Evolutionary conservation across 2,329 filamentous ascomycete species (phyloP).

Genomic region (Talaromyces funiculosus): DNA sequence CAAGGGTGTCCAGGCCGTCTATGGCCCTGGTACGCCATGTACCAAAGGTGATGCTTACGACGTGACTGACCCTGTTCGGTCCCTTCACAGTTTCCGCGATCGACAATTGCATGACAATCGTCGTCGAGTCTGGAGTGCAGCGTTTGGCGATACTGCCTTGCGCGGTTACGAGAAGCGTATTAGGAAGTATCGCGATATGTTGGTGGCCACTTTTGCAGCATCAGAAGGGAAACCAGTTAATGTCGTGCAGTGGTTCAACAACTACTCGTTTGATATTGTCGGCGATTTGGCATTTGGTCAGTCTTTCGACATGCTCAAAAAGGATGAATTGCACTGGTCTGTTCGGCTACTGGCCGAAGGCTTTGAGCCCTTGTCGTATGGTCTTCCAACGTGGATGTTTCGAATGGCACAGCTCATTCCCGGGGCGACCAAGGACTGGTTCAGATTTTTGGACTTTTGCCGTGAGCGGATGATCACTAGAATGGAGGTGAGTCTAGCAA

Average conservation of each 20-base stretch:
- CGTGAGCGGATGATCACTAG: slow-evolving; percentile 26
- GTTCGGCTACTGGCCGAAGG: slow-evolving; percentile 33
- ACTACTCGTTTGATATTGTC: slow-evolving; percentile 44
- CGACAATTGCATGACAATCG: slow-evolving; percentile 33
- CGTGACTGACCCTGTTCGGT: slow-evolving; percentile 25
- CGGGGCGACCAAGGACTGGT: slow-evolving; percentile 26
- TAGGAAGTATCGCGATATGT: slow-evolving; percentile 29
- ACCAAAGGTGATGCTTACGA: slow-evolving; percentile 41
- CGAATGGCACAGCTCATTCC: slow-evolving; percentile 29
- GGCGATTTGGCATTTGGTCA: slow-evolving; percentile 41
- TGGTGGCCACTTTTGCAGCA: slow-evolving; percentile 27
- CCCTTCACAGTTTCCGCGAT: slow-evolving; percentile 37
- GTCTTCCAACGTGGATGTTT: slow-evolving; percentile 30
- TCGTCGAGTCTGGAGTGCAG: slow-evolving; percentile 37
- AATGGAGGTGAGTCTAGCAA: slow-evolving; percentile 19
- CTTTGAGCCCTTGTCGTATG: slow-evolving; percentile 19
- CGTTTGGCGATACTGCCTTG: slow-evolving; percentile 38
- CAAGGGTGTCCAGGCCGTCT: slow-evolving; percentile 33
- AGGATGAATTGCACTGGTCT: slow-evolving; percentile 18
- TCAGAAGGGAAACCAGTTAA: slow-evolving; percentile 28
- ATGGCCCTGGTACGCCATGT: slow-evolving; percentile 34
- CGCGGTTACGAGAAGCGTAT: slow-evolving; percentile 39
- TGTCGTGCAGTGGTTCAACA: slow-evolving; percentile 36
- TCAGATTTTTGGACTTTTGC: slow-evolving; percentile 34
- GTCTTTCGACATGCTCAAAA: slow-evolving; percentile 19